These are phyloP conservation scores for Petunia hybrid DNA, from an alignment of 305 asterid species.

Conservation along the genomic window DNA sequence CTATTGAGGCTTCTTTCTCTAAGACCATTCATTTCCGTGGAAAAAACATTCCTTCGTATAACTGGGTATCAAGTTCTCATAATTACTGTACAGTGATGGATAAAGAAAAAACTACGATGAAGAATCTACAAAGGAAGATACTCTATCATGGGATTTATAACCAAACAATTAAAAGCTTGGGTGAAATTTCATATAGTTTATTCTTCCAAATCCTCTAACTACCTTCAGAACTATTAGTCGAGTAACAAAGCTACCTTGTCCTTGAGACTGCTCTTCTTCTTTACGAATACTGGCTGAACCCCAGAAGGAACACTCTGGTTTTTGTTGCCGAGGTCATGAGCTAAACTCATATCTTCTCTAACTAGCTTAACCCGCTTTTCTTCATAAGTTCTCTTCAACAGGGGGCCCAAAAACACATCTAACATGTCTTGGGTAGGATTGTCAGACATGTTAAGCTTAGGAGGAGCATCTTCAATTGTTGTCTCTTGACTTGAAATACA, in stretches of 20 bases:
- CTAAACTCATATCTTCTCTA: slow-evolving; percentile 36
- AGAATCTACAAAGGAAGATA: slow-evolving; percentile 23
- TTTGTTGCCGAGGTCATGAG: slow-evolving; percentile 34
- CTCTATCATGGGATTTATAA: background rate
- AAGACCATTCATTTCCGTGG: slow-evolving; percentile 7
- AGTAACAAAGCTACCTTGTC: slow-evolving; percentile 56
- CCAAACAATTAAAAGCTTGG: background rate
- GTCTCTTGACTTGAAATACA: slow-evolving; percentile 22
- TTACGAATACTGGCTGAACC: slow-evolving; percentile 36
- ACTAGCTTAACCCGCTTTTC: slow-evolving; percentile 37
- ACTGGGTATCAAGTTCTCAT: slow-evolving; percentile 14
- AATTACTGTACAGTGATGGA: slow-evolving; percentile 20
- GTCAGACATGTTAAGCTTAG: slow-evolving; percentile 40
- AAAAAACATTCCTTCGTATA: background rate
- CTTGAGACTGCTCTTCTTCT: slow-evolving; percentile 59
- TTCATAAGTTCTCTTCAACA: slow-evolving; percentile 43
- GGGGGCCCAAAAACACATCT: slow-evolving; percentile 54
- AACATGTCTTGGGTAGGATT: slow-evolving; percentile 52
- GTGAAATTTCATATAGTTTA: background rate
- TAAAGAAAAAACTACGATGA: background rate
- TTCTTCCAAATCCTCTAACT: background rate
- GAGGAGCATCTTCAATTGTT: slow-evolving; percentile 32
- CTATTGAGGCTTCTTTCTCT: slow-evolving; percentile 10
- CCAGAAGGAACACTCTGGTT: slow-evolving; percentile 20
- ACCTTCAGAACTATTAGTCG: slow-evolving; percentile 33